A percentile compares a stretch with the other conserved stretches of the same genome.
These are phyloP conservation scores for Hygrocybe punicea DNA, from an alignment of 768 basidiomycete species.

Conservation along the genomic window DNA sequence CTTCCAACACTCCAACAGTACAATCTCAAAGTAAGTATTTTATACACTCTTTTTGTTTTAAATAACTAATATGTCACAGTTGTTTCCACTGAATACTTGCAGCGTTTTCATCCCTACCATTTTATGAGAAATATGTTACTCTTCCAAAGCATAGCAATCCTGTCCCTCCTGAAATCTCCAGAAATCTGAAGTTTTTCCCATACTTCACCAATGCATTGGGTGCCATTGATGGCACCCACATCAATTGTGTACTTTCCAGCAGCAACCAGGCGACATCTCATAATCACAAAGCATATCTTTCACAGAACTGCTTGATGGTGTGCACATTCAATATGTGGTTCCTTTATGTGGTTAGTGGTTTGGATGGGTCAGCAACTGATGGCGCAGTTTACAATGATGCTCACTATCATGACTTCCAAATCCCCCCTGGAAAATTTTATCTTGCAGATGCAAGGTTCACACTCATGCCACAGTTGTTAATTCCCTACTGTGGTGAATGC, in stretches of 20 bases:
- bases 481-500: conserved; percentile 37
- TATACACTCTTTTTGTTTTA: conserved; percentile 3
- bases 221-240: no score
- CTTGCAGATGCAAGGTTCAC: conserved; percentile 39
- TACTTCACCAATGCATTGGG: no score
- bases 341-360: conserved; percentile 37
- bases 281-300: conserved; percentile 31
- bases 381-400: conserved; percentile 31
- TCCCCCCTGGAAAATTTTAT: conserved; percentile 33
- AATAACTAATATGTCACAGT: conserved; percentile 7
- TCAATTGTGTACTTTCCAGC: no score
- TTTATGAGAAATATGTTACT: conserved; percentile 16
- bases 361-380: conserved; percentile 42
- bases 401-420: conserved; percentile 22
- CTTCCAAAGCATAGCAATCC: conserved; percentile 18
- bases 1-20: conserved; percentile 27
- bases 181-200: no score
- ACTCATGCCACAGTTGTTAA: conserved; percentile 31
- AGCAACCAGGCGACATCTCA: no score
- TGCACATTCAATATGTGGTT: no score
- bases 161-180: not conserved
- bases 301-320: not conserved
- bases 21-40: conserved; percentile 19
- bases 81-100: conserved; percentile 13
- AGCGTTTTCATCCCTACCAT: conserved; percentile 10